These are phyloP conservation scores for Echeveria elegans DNA, from an alignment of 164 flowering plant species.

Conservation along the genomic window DNA sequence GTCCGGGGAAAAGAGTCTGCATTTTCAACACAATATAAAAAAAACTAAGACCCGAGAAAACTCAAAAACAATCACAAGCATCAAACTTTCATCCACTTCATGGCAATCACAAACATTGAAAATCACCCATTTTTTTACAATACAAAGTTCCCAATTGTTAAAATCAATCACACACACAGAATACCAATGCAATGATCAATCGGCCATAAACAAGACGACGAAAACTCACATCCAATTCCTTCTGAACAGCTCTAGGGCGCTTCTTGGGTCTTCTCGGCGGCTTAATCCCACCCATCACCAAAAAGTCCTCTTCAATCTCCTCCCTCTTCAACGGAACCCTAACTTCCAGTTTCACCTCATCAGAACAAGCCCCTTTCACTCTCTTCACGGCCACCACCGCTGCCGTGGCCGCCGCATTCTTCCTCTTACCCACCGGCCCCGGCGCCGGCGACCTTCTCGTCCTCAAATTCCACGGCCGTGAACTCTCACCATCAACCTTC, in stretches of 20 bases:
- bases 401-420: conserved; percentile 13
- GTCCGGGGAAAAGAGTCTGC: conserved; percentile 38
- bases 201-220: too few species aligned
- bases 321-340: conserved; percentile 34
- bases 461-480: conserved; percentile 54
- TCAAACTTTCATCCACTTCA: background rate
- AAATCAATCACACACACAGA: background rate
- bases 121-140: background rate
- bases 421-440: conserved; percentile 20
- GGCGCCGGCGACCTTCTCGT: conserved; percentile 39
- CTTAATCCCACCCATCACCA: conserved; percentile 28
- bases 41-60: background rate
- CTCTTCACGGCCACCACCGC: conserved; percentile 12
- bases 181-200: background rate
- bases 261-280: conserved; percentile 55
- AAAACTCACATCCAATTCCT: conserved; percentile 30
- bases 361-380: conserved; percentile 11
- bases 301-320: conserved; percentile 55
- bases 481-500: background rate
- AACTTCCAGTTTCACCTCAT: conserved; percentile 22
- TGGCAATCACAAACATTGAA: background rate
- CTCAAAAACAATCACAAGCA: background rate
- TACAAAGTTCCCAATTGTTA: background rate
- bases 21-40: conserved; percentile 13
- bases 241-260: conserved; percentile 31